Evolutionary conservation across 2,329 filamentous ascomycete species (phyloP).

Genomic region (Madurella fahalii): DNA sequence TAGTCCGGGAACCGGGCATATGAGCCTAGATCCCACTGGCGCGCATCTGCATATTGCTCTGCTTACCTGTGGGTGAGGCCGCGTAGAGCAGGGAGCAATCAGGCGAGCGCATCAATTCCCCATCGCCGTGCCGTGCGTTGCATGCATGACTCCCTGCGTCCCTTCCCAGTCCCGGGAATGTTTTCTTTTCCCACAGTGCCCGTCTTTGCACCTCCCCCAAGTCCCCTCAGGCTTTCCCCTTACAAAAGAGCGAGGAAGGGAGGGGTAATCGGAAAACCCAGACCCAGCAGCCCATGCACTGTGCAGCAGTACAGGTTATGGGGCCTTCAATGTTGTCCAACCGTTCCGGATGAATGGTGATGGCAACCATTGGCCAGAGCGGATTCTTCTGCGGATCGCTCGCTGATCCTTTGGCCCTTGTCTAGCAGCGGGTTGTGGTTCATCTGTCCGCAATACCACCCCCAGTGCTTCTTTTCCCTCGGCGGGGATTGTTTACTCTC

Average conservation of each 20-base stretch:
- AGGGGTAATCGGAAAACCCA: conserved; percentile 5
- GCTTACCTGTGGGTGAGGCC: background rate
- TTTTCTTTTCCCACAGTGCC: background rate
- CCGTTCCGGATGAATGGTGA: conserved; percentile 22
- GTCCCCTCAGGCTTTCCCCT: background rate
- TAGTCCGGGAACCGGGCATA: conserved; percentile 15
- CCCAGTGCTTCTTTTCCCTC: background rate
- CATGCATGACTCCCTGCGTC: background rate
- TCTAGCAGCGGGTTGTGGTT: background rate
- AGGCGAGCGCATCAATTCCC: background rate
- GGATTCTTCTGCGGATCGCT: conserved; percentile 4
- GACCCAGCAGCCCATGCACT: background rate
- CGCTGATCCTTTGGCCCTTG: background rate
- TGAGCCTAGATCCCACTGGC: conserved; percentile 7
- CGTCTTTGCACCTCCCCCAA: background rate
- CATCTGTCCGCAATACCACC: background rate
- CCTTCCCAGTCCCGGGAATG: background rate
- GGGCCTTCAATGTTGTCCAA: conserved; percentile 2
- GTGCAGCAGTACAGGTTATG: background rate
- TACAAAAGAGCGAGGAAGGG: background rate
- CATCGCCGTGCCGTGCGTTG: background rate
- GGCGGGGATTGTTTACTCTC: too few relatives aligned
- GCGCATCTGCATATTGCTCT: conserved; percentile 6
- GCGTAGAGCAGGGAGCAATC: background rate
- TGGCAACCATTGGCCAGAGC: conserved; percentile 10